Percentiles rank a stretch among this genome's conserved stretches.
Evolutionary conservation across 2,329 filamentous ascomycete genomes (phyloP).

Genomic region (Exophiala viscosa): DNA sequence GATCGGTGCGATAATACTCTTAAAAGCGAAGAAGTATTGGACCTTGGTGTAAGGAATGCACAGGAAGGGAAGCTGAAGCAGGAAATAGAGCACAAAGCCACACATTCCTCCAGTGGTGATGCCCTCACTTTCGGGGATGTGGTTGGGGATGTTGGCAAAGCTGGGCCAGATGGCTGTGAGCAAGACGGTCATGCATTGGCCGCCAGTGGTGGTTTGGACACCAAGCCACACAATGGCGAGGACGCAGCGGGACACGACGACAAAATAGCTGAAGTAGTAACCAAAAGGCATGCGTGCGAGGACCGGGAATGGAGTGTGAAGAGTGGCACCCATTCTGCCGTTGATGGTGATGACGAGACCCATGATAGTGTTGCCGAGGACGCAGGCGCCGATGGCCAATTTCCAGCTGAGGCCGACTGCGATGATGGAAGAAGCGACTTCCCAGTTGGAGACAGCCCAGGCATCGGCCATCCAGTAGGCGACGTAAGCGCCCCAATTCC

Average conservation of each 20-base stretch:
- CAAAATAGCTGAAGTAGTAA: constrained; percentile 55
- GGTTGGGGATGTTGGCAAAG: constrained; percentile 41
- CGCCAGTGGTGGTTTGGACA: constrained; percentile 26
- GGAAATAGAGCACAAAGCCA: constrained; percentile 43
- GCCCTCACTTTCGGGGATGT: constrained; percentile 41
- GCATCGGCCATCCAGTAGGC: constrained; percentile 44
- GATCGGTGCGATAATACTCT: constrained; percentile 25
- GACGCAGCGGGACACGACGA: constrained; percentile 52
- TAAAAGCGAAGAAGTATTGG: constrained; percentile 26
- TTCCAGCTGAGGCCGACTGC: constrained; percentile 53
- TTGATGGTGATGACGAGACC: constrained; percentile 60
- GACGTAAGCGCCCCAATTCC: constrained; percentile 41
- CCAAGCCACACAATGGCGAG: constrained; percentile 55
- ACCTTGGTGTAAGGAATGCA: constrained; percentile 33
- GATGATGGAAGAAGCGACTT: constrained; percentile 41
- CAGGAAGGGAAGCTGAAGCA: constrained; percentile 45
- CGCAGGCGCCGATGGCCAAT: constrained; percentile 35
- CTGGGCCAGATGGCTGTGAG: constrained; percentile 47
- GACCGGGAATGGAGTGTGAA: constrained; percentile 54
- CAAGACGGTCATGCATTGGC: constrained; percentile 24
- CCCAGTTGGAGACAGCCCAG: constrained; percentile 25
- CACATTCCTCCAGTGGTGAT: constrained; percentile 47
- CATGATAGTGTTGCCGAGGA: constrained; percentile 41
- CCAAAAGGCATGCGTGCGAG: constrained; percentile 55
- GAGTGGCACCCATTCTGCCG: constrained; percentile 50